Conservation (phyloP, 805 yeast species). For the Cyberlindnera veronae region DNA sequence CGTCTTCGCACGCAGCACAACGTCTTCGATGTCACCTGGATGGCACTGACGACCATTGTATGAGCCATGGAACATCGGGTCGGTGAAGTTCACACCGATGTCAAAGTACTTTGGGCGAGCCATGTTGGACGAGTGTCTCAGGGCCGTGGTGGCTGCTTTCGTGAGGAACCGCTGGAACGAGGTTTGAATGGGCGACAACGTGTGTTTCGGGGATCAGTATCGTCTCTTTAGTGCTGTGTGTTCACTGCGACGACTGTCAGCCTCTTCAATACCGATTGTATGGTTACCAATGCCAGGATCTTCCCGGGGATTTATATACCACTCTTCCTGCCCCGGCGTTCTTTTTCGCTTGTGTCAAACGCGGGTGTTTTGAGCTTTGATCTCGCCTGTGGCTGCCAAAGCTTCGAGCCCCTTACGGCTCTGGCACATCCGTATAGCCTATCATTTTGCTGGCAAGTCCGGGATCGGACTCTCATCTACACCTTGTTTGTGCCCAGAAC, state of each 20-base stretch:
- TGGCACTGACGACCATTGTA: conserved; percentile 74
- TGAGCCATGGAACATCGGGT: conserved; percentile 78
- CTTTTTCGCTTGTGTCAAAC: conserved; percentile 1
- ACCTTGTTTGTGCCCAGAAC: not conserved
- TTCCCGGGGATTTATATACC: not conserved
- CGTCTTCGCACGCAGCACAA: conserved; percentile 61
- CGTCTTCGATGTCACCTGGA: conserved; percentile 57
- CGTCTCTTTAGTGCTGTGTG: too few relatives aligned
- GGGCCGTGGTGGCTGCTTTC: too few relatives aligned
- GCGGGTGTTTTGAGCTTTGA: conserved; percentile 6
- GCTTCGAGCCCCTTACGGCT: conserved; percentile 2
- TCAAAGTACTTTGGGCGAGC: conserved; percentile 31
- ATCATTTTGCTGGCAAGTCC: too few relatives aligned
- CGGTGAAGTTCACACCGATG: conserved; percentile 78
- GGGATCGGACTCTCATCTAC: not conserved
- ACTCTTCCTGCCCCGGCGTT: not conserved
- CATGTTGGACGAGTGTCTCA: conserved; percentile 3
- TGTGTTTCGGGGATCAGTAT: too few relatives aligned
- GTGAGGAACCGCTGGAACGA: too few relatives aligned
- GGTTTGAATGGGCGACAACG: too few relatives aligned
- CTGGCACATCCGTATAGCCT: not conserved
- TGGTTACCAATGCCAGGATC: too few relatives aligned
- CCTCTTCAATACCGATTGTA: too few relatives aligned
- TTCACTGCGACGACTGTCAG: too few relatives aligned
- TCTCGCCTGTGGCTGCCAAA: not conserved